Evolutionary conservation across 768 basidiomycete genomes (phyloP).

Genomic region (Lanmaoa pseudosensibilis): DNA sequence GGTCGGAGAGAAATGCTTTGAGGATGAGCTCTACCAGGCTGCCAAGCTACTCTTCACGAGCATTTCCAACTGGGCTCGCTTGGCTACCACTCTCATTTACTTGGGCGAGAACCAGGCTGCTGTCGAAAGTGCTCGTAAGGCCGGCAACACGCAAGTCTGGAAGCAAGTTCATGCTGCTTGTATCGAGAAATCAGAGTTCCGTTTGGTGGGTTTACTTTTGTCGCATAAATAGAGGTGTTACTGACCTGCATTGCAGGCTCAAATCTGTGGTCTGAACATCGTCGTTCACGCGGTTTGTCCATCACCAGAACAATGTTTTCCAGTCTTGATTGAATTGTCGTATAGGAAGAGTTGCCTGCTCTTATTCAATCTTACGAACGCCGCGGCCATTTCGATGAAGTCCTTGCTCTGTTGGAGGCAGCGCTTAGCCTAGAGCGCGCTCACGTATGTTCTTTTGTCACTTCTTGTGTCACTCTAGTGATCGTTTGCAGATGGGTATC

Average conservation of each 20-base stretch:
- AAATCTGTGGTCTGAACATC: constrained; percentile 98
- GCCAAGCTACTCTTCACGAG: constrained; percentile 93
- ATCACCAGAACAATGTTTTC: constrained; percentile 10
- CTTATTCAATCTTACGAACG: constrained; percentile 84
- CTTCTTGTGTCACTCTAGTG: constrained; percentile 4
- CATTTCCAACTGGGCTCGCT: constrained; percentile 98
- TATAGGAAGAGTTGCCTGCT: constrained; percentile 72
- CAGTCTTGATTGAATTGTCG: not conserved
- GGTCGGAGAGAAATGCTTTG: constrained; percentile 99
- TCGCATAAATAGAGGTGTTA: not conserved
- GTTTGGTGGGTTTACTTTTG: constrained; percentile 54
- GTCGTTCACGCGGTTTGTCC: constrained; percentile 77
- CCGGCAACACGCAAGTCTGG: constrained; percentile 99
- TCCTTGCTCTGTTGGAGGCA: constrained; percentile 88
- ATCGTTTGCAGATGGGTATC: constrained; percentile 76
- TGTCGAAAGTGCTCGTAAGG: constrained; percentile 98
- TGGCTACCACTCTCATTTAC: constrained; percentile 98
- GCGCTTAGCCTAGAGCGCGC: constrained; percentile 96
- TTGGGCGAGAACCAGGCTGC: constrained; percentile 97
- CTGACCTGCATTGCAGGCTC: constrained; percentile 53
- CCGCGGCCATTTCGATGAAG: constrained; percentile 91
- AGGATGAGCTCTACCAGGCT: constrained; percentile 96
- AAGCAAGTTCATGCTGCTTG: constrained; percentile 99
- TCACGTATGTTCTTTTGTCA: constrained; percentile 52
- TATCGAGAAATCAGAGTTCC: constrained; percentile 96